Conservation (phyloP, 768 basidiomycete genomes). For the Panellus pusillus region DNA sequence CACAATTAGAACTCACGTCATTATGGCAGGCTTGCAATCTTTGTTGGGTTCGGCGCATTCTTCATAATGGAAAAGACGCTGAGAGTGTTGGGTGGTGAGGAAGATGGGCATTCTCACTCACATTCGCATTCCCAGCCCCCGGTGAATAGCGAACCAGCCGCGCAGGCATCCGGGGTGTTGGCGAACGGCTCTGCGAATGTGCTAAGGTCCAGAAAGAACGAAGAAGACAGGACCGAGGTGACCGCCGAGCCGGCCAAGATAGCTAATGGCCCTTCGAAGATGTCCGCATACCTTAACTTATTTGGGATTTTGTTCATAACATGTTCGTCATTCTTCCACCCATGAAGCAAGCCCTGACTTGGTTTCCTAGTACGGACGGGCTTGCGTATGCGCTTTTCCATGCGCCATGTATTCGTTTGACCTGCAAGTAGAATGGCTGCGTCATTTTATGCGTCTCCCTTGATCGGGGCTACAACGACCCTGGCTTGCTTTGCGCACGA, state of each 20-base stretch:
- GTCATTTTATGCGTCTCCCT: slow-evolving; percentile 94
- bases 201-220: slow-evolving; percentile 45
- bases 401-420: slow-evolving; percentile 6
- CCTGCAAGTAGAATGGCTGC: slow-evolving; percentile 72
- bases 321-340: slow-evolving; percentile 53
- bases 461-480: slow-evolving; percentile 93
- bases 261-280: slow-evolving; percentile 64
- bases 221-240: slow-evolving; percentile 28
- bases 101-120: slow-evolving; percentile 53
- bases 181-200: slow-evolving; percentile 41
- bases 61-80: slow-evolving; percentile 94
- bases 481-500: slow-evolving; percentile 94
- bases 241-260: slow-evolving; percentile 29
- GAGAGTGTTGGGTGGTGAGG: slow-evolving; percentile 68
- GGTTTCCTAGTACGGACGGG: slow-evolving; percentile 74
- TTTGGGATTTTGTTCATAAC: slow-evolving; percentile 96
- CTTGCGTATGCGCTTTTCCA: slow-evolving; percentile 61
- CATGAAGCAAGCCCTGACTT: slow-evolving; percentile 18
- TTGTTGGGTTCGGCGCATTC: slow-evolving; percentile 84
- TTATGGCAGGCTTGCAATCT: slow-evolving; percentile 65
- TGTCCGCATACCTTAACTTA: slow-evolving; percentile 90
- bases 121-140: slow-evolving; percentile 63
- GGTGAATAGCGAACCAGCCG: slow-evolving; percentile 31
- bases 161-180: slow-evolving; percentile 50
- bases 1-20: not conserved